phyloP scores from a whole-genome alignment of 495 filamentous ascomycete genomes.

The Extremus antarcticus region DNA sequence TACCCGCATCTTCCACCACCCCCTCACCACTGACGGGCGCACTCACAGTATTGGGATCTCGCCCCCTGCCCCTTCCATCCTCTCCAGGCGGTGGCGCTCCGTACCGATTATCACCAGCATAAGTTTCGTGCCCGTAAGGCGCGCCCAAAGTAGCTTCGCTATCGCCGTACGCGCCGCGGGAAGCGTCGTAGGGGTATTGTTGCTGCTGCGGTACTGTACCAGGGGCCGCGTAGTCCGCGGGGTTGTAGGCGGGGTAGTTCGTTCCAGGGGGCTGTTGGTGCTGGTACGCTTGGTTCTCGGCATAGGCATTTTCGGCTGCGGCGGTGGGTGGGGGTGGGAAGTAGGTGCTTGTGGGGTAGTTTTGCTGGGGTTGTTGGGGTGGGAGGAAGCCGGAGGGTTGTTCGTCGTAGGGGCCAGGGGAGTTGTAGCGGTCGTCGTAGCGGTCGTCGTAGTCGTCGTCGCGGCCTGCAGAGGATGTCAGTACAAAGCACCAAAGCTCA shows the following conservation, averaged over 20 bases:
- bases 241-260: conserved; percentile 33
- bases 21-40: conserved; percentile 7
- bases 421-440: conserved; percentile 8
- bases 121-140: conserved; percentile 12
- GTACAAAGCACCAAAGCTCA: neutral
- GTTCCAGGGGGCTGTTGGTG: neutral
- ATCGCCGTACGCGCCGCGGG: conserved; percentile 6
- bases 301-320: conserved; percentile 16
- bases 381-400: conserved; percentile 29
- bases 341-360: conserved; percentile 32
- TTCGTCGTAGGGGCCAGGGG: conserved; percentile 24
- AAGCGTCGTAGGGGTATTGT: conserved; percentile 5
- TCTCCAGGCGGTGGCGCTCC: neutral
- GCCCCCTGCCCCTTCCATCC: conserved; percentile 19
- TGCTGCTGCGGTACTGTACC: neutral
- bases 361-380: conserved; percentile 28
- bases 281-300: conserved; percentile 2
- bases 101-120: conserved; percentile 6
- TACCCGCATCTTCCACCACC: conserved; percentile 15
- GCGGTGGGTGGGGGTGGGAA: conserved; percentile 35
- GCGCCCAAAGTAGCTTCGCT: conserved; percentile 6
- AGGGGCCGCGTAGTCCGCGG: conserved; percentile 29
- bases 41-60: conserved; percentile 32
- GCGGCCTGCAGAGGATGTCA: neutral
- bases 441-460: conserved; percentile 10